Percentiles rank a stretch among this genome's conserved stretches.
phyloP scores from a whole-genome alignment of 208 protist species.

The Trypanosoma scelopori region DNA sequence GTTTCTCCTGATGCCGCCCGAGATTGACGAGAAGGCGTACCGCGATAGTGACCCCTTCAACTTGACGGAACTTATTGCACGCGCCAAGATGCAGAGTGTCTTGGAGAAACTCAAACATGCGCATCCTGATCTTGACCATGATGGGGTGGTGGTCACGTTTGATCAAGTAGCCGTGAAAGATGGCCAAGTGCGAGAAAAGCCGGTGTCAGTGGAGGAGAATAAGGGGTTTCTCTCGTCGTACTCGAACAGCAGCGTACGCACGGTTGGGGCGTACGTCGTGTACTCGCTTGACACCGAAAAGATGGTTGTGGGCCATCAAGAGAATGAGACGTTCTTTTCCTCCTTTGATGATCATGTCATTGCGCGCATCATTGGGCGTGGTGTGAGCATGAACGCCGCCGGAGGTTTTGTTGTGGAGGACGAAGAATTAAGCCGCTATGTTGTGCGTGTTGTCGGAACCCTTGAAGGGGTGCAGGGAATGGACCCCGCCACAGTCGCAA shows the following conservation, averaged over 20 bases:
- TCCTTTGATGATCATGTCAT: slow-evolving; percentile 45
- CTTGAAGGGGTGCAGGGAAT: slow-evolving; percentile 30
- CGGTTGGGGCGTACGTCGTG: slow-evolving; percentile 67
- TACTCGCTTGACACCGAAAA: slow-evolving; percentile 36
- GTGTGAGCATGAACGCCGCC: slow-evolving; percentile 46
- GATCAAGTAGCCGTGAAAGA: slow-evolving; percentile 82
- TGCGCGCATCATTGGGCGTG: slow-evolving; percentile 52
- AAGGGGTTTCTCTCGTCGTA: slow-evolving; percentile 60
- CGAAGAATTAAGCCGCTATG: slow-evolving; percentile 44
- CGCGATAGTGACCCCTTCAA: slow-evolving; percentile 46
- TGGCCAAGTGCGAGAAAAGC: slow-evolving; percentile 84
- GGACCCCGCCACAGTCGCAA: slow-evolving; percentile 12
- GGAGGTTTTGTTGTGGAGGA: slow-evolving; percentile 84
- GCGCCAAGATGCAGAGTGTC: slow-evolving; percentile 37
- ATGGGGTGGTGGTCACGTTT: slow-evolving; percentile 64
- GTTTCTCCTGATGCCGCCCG: slow-evolving; percentile 54
- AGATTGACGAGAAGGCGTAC: slow-evolving; percentile 82
- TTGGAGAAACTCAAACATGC: slow-evolving; percentile 46
- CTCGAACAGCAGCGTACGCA: slow-evolving; percentile 53
- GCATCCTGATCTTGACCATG: slow-evolving; percentile 8
- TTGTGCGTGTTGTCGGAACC: slow-evolving; percentile 26
- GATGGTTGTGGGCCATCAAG: slow-evolving; percentile 32
- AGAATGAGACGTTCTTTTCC: slow-evolving; percentile 67
- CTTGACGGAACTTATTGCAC: slow-evolving; percentile 48
- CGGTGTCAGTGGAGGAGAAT: slow-evolving; percentile 42